Base-by-base conservation (phyloP, 2,329 filamentous ascomycete genomes). In the Pezicula neosporulosa region DNA sequence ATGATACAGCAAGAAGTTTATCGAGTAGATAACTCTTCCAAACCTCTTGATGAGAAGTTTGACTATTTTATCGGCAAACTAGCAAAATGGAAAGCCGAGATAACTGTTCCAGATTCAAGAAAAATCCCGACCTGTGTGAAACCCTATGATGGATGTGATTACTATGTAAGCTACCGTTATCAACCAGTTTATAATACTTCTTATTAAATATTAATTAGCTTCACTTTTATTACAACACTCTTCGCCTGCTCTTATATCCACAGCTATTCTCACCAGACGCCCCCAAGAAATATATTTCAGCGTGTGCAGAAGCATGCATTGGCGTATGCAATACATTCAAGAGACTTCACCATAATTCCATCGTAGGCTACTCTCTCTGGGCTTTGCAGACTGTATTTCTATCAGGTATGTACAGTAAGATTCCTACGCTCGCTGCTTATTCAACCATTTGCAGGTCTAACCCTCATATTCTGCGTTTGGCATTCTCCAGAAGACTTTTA, bases 401-500 rank as follows among this genome's bases (percentile, higher is more conserved):
- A 9, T 56, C 59, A 13, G 55, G 57, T 56, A 55, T 28, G 53
- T 47, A 28, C 44, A 7, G 5, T 42, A 13, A n/a, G 7, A 18
- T 16, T 28, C n/a, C 28, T 18, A n/a, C 6, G n/a, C n/a, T n/a
- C n/a, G n/a, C 15, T 10, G 12, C 37, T n/a, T 16, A 16, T 19
- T 16, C 1, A 16, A 42, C 9, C 21, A 6, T 16, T 43, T 13
- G 39, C 56, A 51, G 65, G 64, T 2, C 51, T 66, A 3, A 65
- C 63, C 1, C 50, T 68, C 18, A 51, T 66, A 8, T 68, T 66
- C 50, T 66, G 65, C 48, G 56, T 56, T 15, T 68, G 65, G 65
- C 55, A 55, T 6, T 56, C 56, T 13, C 63, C 60, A 21, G 49
- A 56, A 15, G 48, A 56, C n/a, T 47, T 65, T 2, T 61, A 59